Evolutionary conservation across 768 basidiomycete genomes (phyloP), one percentile per base, ranked within the genome.

Genomic region (Trametes sanguinea): DNA sequence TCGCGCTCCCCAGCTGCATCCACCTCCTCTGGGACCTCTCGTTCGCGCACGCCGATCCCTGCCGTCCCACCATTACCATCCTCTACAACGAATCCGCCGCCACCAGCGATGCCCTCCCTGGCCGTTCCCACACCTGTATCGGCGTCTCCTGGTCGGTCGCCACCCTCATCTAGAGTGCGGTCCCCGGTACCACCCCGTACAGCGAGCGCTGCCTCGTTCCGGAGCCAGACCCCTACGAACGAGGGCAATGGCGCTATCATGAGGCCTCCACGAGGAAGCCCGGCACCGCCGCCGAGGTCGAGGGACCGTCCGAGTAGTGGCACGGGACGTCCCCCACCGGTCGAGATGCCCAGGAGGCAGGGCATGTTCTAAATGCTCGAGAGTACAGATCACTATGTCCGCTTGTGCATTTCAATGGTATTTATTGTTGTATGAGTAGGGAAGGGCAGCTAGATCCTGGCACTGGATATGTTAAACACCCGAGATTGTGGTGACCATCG

Each of bases 281-380:
- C 82, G n/a, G 83, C 81, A 1, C 85, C 82, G 3, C 88, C 89
- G 17, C 63, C 63, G 16, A 80, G 89, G 52, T 90, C 89, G 57
- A 76, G 77, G 22, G 85, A 88, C 72, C 78, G 89, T 9, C 89
- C 90, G 2, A 81, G 83, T 11, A 89, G 86, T 69, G 70, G 77
- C 32, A 66, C 77, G 17, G 78, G 76, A 13, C 79, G 82, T 22
- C 77, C 82, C 17, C 80, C 83, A 4, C 83, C 80, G 3, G 76
- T 83, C 2, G 82, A 81, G 22, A 73, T 85, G 47, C 83, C 85
- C 27, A 81, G 78, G 65, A 77, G 83, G 48, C 85, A 86, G 46
- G 85, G 85, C 5, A 85, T 88, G 85, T 81, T 88, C 69, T 87
- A 73, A 80, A 42, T 35, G 22, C 3, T 13, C 9, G 22, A 22